Evolutionary conservation across 352 stramenopile genomes (phyloP).

Genomic region (Phytophthora ohioensis): DNA sequence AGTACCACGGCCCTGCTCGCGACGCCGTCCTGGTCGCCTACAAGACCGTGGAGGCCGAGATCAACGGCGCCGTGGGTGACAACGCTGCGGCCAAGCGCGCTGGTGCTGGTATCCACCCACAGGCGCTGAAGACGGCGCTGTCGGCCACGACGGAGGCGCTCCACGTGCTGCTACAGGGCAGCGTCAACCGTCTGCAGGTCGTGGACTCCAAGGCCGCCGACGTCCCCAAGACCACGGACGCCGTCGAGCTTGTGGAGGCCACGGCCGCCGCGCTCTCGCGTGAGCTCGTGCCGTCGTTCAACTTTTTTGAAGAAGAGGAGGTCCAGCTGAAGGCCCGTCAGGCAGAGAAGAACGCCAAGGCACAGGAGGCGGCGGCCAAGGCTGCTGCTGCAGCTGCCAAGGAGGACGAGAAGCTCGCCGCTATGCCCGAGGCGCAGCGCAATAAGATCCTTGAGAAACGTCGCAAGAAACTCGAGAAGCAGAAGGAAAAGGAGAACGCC

Average conservation of each 20-base stretch:
- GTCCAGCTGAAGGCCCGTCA: constrained; percentile 60
- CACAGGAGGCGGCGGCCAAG: constrained; percentile 74
- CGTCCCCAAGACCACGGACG: constrained; percentile 34
- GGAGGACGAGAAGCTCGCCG: constrained; percentile 85
- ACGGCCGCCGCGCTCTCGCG: constrained; percentile 47
- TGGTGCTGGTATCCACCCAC: constrained; percentile 60
- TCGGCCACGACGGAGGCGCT: constrained; percentile 63
- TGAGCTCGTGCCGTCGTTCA: constrained; percentile 61
- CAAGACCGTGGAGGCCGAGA: constrained; percentile 80
- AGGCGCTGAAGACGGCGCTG: constrained; percentile 72
- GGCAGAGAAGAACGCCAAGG: constrained; percentile 67
- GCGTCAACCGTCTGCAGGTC: constrained; percentile 59
- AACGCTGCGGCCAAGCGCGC: constrained; percentile 40
- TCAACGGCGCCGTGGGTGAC: constrained; percentile 56
- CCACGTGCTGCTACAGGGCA: constrained; percentile 62
- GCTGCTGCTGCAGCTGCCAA: constrained; percentile 77
- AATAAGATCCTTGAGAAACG: constrained; percentile 82
- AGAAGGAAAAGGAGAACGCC: constrained; percentile 78
- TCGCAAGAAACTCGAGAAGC: constrained; percentile 87
- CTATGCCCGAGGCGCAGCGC: constrained; percentile 79
- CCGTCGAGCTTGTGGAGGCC: constrained; percentile 63
- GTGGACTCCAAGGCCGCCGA: constrained; percentile 24
- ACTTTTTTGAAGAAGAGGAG: constrained; percentile 72
- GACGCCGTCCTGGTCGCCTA: constrained; percentile 70
- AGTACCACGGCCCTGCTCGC: constrained; percentile 85